Evolutionary conservation across 2,329 filamentous ascomycete species (phyloP), one percentile per base, ranked within the genome.

Genomic region (Exutisphaerella laricina): DNA sequence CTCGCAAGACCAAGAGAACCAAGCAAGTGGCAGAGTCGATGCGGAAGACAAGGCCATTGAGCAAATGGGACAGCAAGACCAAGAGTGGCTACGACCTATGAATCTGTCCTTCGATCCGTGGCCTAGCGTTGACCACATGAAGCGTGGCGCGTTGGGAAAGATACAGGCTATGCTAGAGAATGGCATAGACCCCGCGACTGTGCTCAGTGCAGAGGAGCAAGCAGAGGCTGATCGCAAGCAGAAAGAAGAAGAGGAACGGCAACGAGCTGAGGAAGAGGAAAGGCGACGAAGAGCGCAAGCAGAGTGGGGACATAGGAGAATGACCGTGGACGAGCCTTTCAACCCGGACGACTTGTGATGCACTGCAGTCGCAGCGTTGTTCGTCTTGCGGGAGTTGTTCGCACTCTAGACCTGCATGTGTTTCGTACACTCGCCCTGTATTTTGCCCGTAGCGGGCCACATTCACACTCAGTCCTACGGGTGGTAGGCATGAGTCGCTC

Each of bases 111-210:
- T 88, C 67, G 74, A 80, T 34, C 86, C 87, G 1, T 94, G 86
- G 86, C 86, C 86, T 0, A 71, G 70, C 20, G 80, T 86, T 49
- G 78, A 82, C 22, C 75, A 79, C 46, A 85, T 92, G 49, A 75
- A 79, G 22, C 68, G 70, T 12, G 85, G 87, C 25, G 80, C 80
- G 1, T 70, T 94, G 30, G 82, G 80, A 35, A 50, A 60, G 22
- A 67, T 73, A 32, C 80, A 88, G 56, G 66, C 72, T 17, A 72
- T 87, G 49, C 53, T 75, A 4, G 80, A 84, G 55, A 66, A 72
- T 41, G 82, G 80, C 5, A 72, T 78, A 51, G 78, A 85, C 58
- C 79, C 79, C 6, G 73, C 51, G 16, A 56, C 44, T n/a, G 60
- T 65, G 39, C 48, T 63, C 21, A 58, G 79, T 1, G 71, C 64